Evolutionary conservation across 2,329 filamentous ascomycete species (phyloP).

Genomic region (Aspergillus sp.): DNA sequence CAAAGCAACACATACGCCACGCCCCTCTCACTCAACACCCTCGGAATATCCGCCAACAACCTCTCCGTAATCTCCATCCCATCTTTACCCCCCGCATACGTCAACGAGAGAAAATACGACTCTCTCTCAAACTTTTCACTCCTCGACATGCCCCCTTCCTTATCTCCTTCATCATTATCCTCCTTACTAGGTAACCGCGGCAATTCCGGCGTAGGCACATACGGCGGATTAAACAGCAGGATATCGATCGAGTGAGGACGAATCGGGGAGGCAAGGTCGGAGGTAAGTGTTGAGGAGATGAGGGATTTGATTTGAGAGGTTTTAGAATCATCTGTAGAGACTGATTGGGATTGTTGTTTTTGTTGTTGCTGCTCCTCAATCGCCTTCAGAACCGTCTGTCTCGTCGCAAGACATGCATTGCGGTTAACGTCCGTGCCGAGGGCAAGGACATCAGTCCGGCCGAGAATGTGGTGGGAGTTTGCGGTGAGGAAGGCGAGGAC

Average conservation of each 20-base stretch:
- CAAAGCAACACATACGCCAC: conserved; percentile 90
- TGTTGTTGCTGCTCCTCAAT: conserved; percentile 35
- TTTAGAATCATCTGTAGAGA: neutral
- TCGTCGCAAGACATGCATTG: conserved; percentile 77
- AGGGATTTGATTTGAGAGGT: conserved; percentile 15
- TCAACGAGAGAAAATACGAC: conserved; percentile 77
- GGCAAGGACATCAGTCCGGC: conserved; percentile 68
- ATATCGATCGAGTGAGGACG: conserved; percentile 69
- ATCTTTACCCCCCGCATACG: conserved; percentile 84
- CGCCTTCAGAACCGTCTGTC: conserved; percentile 64
- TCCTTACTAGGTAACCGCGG: conserved; percentile 54
- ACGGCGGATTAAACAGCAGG: conserved; percentile 94
- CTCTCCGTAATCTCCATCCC: conserved; percentile 93
- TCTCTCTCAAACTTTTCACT: conserved; percentile 69
- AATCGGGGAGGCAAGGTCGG: conserved; percentile 69
- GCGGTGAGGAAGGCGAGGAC: conserved; percentile 86
- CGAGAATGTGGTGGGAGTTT: conserved; percentile 72
- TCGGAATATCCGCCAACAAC: conserved; percentile 69
- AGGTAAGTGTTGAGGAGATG: conserved; percentile 57
- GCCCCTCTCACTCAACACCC: conserved; percentile 64
- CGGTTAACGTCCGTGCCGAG: conserved; percentile 82
- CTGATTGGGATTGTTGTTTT: neutral
- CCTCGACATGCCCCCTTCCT: conserved; percentile 18
- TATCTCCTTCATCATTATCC: too few relatives aligned
- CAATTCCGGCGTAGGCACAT: conserved; percentile 81